Conservation (phyloP, 2,329 filamentous ascomycete genomes). For the Arthrinium puccinioides region DNA sequence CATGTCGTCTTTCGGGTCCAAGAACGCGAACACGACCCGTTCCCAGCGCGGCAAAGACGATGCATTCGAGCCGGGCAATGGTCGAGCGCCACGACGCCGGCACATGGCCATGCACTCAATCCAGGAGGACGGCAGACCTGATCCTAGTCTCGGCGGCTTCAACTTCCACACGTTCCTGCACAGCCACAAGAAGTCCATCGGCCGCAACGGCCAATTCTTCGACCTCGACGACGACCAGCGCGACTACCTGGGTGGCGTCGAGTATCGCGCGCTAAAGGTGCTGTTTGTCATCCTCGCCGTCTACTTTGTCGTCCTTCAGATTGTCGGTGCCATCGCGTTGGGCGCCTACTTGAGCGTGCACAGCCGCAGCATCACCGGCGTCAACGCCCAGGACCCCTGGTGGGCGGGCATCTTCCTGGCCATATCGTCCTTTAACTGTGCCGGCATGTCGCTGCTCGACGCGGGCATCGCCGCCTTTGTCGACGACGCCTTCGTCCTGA, state of each 20-base stretch:
- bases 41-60: slow-evolving; percentile 1
- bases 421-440: slow-evolving; percentile 64
- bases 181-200: slow-evolving; percentile 7
- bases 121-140: too few species aligned
- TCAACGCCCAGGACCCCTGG: slow-evolving; percentile 57
- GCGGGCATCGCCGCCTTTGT: slow-evolving; percentile 59
- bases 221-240: slow-evolving; percentile 45
- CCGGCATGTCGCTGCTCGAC: slow-evolving; percentile 61
- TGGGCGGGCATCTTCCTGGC: slow-evolving; percentile 64
- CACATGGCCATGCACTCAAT: neutral
- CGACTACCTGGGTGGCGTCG: slow-evolving; percentile 52
- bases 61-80: slow-evolving; percentile 5
- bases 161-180: slow-evolving; percentile 21
- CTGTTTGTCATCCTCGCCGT: slow-evolving; percentile 52
- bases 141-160: slow-evolving; percentile 12
- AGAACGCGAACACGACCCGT: neutral
- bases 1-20: slow-evolving; percentile 18
- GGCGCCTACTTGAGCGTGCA: slow-evolving; percentile 54
- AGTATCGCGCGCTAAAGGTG: slow-evolving; percentile 55
- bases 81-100: too few species aligned
- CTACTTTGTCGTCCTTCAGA: slow-evolving; percentile 47
- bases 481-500: slow-evolving; percentile 39
- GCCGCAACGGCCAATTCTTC: slow-evolving; percentile 48
- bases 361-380: slow-evolving; percentile 36
- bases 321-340: slow-evolving; percentile 34